Base-by-base conservation (phyloP, 106 monocot species). In the Amphibolis antarctica region DNA sequence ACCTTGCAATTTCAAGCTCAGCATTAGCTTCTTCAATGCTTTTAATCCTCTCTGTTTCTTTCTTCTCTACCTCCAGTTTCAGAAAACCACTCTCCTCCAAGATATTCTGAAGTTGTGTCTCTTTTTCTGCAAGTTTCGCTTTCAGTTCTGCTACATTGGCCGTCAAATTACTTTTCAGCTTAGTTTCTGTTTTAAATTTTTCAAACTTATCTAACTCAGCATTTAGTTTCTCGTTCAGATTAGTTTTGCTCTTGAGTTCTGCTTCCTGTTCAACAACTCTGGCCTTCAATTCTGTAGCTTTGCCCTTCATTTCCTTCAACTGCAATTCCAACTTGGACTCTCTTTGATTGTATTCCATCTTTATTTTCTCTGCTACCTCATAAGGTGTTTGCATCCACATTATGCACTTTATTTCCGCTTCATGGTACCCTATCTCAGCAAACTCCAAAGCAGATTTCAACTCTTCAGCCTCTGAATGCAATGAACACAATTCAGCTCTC, bases 71-170 rank as follows among this genome's bases (percentile, higher is more conserved):
- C 53, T 81, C 65, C 5, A 28, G 47, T 65, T 80, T 98, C 36
- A 96, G 78, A 21, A 30, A 60, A 28, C 82, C 82, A 27, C 86
- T 96, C 57, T 89, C 89, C 57, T 84, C 81, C 7, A 67, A 22
- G 30, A 89, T 67, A 44, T 63, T 59, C 70, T 82, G 83, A 28
- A 94, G 66, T 70, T 79, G 81, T 1, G 64, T 84, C 68, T 94
- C 93, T 65, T 83, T 93, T 47, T 85, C 78, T 80, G 79, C 73
- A 28, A 88, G 74, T 43, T 65, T 77, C 15, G 80, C 69, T 64
- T 83, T 85, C 55, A 93, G 30, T 51, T 88, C 85, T 10, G 66
- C 55, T 20, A 77, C 13, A 17, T 81, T 74, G 0, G 57, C 64
- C 24, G 44, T 65, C 1, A 71, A 64, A 47, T 76, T 67, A 18